These are phyloP conservation scores for Hypoxylon sp. DNA, from an alignment of 2,329 filamentous ascomycete species.

Conservation along the genomic window DNA sequence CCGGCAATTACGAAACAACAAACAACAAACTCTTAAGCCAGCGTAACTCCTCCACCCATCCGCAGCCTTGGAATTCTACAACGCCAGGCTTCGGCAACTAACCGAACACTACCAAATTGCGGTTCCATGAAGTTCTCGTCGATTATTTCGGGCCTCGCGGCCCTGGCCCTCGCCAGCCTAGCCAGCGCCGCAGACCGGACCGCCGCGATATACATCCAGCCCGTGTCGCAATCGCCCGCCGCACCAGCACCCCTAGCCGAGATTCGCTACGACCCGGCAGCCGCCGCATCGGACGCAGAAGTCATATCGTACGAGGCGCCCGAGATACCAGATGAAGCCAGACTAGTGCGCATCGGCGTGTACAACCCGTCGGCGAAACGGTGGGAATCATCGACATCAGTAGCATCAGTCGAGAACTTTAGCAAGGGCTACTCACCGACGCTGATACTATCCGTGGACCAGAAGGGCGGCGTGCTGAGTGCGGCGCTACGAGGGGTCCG, in stretches of 20 bases:
- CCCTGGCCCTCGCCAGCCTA: conserved; percentile 56
- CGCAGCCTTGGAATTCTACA: conserved; percentile 8
- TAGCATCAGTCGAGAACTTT: conserved; percentile 71
- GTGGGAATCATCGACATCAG: conserved; percentile 71
- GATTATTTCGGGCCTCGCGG: conserved; percentile 61
- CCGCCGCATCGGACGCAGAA: conserved; percentile 60
- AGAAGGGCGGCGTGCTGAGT: conserved; percentile 62
- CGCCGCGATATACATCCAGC: conserved; percentile 69
- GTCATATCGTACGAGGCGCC: conserved; percentile 71
- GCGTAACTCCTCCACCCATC: conserved; percentile 16
- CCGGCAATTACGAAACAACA: conserved; percentile 29
- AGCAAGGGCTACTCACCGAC: conserved; percentile 73
- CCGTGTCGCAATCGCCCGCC: conserved; percentile 57
- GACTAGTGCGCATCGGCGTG: conserved; percentile 71
- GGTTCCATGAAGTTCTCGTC: conserved; percentile 60
- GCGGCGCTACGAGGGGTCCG: conserved; percentile 68
- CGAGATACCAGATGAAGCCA: conserved; percentile 62
- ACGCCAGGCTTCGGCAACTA: conserved; percentile 1
- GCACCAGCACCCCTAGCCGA: conserved; percentile 67
- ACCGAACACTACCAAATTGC: conserved; percentile 32
- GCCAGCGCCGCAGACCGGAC: conserved; percentile 59
- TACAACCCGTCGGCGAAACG: conserved; percentile 64
- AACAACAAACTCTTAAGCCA: conserved; percentile 14
- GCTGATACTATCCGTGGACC: conserved; percentile 67
- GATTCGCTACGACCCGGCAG: conserved; percentile 67